phyloP scores from a whole-genome alignment of 768 basidiomycete species.

The Agrocybe pediades region DNA sequence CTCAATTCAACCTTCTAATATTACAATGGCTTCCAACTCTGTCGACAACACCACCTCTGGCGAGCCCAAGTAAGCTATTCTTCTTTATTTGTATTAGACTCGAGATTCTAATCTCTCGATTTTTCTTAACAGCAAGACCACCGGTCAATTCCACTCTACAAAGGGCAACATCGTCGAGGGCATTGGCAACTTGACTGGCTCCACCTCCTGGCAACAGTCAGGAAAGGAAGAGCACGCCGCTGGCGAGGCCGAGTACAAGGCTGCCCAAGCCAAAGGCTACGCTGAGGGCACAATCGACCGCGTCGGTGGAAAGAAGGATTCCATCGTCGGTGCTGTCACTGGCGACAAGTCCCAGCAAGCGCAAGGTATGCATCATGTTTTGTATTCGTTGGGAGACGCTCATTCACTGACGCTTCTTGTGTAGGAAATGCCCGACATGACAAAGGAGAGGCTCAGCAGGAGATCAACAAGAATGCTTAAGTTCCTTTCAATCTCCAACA shows the following conservation, averaged over 20 bases:
- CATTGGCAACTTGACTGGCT: constrained; percentile 51
- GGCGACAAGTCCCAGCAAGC: constrained; percentile 49
- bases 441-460: constrained; percentile 45
- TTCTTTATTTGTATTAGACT: not conserved
- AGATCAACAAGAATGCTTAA: constrained; percentile 41
- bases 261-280: constrained; percentile 51
- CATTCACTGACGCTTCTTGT: not conserved
- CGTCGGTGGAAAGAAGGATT: constrained; percentile 49
- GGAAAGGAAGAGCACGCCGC: constrained; percentile 54
- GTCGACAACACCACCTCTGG: constrained; percentile 27
- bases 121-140: constrained; percentile 33
- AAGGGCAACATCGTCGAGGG: constrained; percentile 42
- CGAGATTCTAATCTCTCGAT: not conserved
- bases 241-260: constrained; percentile 52
- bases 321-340: constrained; percentile 49
- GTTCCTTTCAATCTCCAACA: not conserved
- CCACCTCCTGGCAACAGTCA: constrained; percentile 42
- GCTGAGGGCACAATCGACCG: constrained; percentile 50
- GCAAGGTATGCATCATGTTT: constrained; percentile 28
- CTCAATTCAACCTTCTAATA: not conserved
- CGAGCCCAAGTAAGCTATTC: constrained; percentile 29
- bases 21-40: constrained; percentile 19
- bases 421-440: constrained; percentile 46
- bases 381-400: not conserved
- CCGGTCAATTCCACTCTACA: constrained; percentile 44